Evolutionary conservation across 371 early-diverging fungal species (phyloP).

Genomic region (Mortierella sp.): DNA sequence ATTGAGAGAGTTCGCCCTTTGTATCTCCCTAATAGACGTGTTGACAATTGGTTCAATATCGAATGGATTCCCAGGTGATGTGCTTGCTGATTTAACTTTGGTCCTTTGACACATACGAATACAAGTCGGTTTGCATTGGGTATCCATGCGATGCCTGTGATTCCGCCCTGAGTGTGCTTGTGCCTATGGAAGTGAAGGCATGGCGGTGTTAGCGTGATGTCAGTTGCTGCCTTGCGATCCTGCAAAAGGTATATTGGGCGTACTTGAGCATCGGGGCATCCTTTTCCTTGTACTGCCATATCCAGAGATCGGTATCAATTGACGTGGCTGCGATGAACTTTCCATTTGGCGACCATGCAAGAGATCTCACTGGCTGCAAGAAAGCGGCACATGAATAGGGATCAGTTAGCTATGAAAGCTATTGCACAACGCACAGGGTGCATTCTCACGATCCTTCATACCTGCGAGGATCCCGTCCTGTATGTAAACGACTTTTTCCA

Average conservation of each 20-base stretch:
- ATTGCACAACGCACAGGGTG: no score
- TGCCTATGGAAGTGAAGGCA: conserved; percentile 8
- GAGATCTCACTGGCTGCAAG: conserved; percentile 10
- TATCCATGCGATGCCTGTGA: conserved; percentile 31
- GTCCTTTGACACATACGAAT: conserved; percentile 17
- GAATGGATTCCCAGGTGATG: neutral
- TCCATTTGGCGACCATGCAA: conserved; percentile 42
- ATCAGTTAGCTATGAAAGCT: neutral
- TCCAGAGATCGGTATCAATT: conserved; percentile 16
- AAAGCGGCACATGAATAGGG: neutral
- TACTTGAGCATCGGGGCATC: conserved; percentile 25
- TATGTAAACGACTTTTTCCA: conserved; percentile 52
- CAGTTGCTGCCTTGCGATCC: neutral
- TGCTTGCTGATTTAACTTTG: neutral
- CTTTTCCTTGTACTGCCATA: conserved; percentile 54
- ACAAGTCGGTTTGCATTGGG: conserved; percentile 34
- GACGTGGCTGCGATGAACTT: conserved; percentile 33
- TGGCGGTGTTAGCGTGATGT: neutral
- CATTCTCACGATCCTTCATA: conserved; percentile 2
- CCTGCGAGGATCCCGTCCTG: conserved; percentile 22
- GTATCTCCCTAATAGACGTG: conserved; percentile 17
- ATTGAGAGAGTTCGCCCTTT: conserved; percentile 21
- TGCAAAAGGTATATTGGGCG: neutral
- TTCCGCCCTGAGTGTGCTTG: conserved; percentile 20
- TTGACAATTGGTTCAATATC: neutral